These are phyloP conservation scores for Trichoderma gracile DNA, from an alignment of 2,329 filamentous ascomycete species.

Conservation along the genomic window DNA sequence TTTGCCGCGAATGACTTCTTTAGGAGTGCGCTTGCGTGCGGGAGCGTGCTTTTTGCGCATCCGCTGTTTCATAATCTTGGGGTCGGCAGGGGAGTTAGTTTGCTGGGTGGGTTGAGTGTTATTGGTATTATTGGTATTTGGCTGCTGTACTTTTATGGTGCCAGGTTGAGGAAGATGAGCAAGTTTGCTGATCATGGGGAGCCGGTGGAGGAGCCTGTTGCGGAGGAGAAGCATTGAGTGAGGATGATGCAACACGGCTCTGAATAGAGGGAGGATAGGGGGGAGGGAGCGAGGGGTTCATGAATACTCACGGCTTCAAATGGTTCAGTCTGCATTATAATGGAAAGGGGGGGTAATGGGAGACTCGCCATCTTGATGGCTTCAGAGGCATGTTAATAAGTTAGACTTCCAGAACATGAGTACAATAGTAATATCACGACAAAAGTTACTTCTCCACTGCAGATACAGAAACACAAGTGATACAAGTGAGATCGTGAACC, in stretches of 20 bases:
- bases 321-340: not conserved
- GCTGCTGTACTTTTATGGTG: slow-evolving; percentile 59
- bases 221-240: not conserved
- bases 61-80: slow-evolving; percentile 62
- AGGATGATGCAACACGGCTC: not conserved
- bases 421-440: not conserved
- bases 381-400: not conserved
- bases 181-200: slow-evolving; percentile 49
- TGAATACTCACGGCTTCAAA: not conserved
- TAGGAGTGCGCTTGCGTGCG: slow-evolving; percentile 59
- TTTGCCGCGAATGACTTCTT: slow-evolving; percentile 64
- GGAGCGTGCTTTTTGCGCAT: slow-evolving; percentile 59
- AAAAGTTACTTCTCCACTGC: not conserved
- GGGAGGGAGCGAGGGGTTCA: not conserved
- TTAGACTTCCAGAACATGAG: not conserved
- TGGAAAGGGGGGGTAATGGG: not conserved
- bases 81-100: slow-evolving; percentile 56
- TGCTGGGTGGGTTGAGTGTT: slow-evolving; percentile 57
- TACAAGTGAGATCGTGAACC: not conserved
- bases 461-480: too few species aligned
- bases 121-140: slow-evolving; percentile 61
- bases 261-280: not conserved
- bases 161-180: slow-evolving; percentile 55
- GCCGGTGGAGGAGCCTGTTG: not conserved
- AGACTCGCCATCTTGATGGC: too few species aligned